Evolutionary conservation across 2,329 filamentous ascomycete genomes (phyloP).

Genomic region (Trichoderma pleuroti): DNA sequence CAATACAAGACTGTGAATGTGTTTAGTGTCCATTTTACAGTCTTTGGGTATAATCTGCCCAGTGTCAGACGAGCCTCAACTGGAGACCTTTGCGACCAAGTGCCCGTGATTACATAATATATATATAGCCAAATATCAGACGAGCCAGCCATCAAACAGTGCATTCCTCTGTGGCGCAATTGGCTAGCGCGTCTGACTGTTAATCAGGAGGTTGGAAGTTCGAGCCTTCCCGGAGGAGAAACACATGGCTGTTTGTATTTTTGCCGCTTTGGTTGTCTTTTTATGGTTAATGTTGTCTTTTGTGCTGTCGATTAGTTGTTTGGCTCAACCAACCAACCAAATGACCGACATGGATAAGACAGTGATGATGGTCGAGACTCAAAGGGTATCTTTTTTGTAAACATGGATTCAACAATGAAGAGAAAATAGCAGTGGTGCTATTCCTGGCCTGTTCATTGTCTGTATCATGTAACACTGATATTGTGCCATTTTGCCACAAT

Average conservation of each 20-base stretch:
- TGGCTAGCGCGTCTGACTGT: conserved; percentile 61
- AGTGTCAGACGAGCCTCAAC: too few relatives aligned
- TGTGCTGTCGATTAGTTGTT: neutral
- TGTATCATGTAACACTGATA: neutral
- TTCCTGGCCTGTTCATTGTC: neutral
- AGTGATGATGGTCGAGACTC: neutral
- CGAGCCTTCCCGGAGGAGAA: conserved; percentile 22
- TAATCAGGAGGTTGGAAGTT: conserved; percentile 33
- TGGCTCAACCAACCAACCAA: neutral
- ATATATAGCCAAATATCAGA: neutral
- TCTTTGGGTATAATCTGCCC: too few relatives aligned
- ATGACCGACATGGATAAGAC: neutral
- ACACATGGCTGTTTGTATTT: neutral
- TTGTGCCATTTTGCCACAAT: neutral
- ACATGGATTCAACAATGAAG: neutral
- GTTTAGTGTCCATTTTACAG: too few relatives aligned
- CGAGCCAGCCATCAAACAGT: conserved; percentile 7
- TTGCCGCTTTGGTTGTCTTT: neutral
- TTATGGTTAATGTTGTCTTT: neutral
- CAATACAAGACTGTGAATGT: too few relatives aligned
- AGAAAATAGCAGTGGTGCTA: neutral
- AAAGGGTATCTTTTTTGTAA: neutral
- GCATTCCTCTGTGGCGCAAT: conserved; percentile 41
- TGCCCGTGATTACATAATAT: neutral
- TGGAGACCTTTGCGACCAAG: too few relatives aligned